Evolutionary conservation across 257 asterid species (phyloP).

Genomic region (Echites panduratus): DNA sequence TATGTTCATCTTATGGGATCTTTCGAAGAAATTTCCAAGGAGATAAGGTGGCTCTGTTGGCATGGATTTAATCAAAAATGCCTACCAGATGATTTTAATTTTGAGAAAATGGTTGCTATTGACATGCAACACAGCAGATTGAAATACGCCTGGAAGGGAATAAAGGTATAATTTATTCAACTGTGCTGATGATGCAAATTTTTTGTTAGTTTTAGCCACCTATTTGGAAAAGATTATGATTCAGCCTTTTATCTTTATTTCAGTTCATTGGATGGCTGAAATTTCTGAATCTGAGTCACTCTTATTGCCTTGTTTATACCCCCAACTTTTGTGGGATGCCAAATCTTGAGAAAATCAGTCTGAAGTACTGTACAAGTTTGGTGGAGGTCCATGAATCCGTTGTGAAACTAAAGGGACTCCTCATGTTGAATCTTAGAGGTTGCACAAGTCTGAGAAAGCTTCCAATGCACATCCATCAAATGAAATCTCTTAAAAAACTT

Average conservation of each 20-base stretch:
- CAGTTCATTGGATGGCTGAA: conserved; percentile 8
- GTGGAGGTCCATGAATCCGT: conserved; percentile 8
- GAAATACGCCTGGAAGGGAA: neutral
- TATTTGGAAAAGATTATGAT: neutral
- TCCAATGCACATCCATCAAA: too few species aligned
- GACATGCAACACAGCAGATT: conserved; percentile 15
- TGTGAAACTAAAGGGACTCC: conserved; percentile 5
- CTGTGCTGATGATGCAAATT: neutral
- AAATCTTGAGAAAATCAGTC: neutral
- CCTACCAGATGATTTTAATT: conserved; percentile 8
- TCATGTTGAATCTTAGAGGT: conserved; percentile 6
- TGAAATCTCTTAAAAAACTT: too few species aligned
- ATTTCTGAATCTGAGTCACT: conserved; percentile 15
- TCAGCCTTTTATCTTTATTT: neutral
- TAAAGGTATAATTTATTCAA: neutral
- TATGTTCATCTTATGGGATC: conserved; percentile 7
- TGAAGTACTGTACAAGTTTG: conserved; percentile 6
- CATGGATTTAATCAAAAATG: neutral
- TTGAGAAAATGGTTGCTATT: conserved; percentile 6
- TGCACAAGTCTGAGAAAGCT: conserved; percentile 1
- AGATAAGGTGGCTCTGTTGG: conserved; percentile 17
- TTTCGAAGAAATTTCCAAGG: conserved; percentile 4
- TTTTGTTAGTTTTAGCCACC: neutral
- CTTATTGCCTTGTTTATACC: neutral
- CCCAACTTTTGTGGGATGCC: conserved; percentile 14